phyloP scores from a whole-genome alignment of 2,329 filamentous ascomycete genomes.

The Atkinsonella texensis region DNA sequence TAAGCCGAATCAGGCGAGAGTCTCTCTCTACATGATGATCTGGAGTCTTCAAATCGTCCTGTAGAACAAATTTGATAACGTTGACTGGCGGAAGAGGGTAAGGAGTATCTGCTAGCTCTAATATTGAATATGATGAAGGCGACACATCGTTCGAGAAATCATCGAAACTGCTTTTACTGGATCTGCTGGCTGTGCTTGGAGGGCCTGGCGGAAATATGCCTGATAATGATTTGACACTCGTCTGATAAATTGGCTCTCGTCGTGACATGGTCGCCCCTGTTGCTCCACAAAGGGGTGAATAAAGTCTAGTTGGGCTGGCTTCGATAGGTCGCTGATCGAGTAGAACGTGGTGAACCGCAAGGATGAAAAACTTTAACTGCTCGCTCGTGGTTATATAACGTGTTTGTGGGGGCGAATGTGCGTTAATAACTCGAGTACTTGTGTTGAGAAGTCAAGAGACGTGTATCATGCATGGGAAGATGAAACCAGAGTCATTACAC shows the following conservation, averaged over 20 bases:
- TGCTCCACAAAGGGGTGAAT: background rate
- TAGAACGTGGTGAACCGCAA: too few species aligned
- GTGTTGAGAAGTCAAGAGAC: too few species aligned
- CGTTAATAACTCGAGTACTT: too few species aligned
- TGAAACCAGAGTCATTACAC: background rate
- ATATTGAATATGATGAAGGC: background rate
- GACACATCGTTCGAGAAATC: background rate
- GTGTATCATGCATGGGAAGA: too few species aligned
- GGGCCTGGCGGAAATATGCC: conserved; percentile 26
- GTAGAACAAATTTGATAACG: conserved; percentile 48
- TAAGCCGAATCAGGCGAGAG: conserved; percentile 70
- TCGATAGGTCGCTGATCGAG: too few species aligned
- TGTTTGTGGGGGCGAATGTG: too few species aligned
- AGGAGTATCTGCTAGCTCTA: background rate
- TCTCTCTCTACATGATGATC: conserved; percentile 74
- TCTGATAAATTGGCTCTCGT: background rate
- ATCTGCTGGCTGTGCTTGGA: conserved; percentile 25
- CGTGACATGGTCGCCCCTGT: background rate
- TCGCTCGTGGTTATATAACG: too few species aligned
- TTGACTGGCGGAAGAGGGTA: conserved; percentile 61
- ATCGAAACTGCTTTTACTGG: conserved; percentile 22
- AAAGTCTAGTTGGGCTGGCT: too few species aligned
- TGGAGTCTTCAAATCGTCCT: conserved; percentile 72
- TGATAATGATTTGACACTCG: background rate
- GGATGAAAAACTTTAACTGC: too few species aligned